Evolutionary conservation across 2,329 filamentous ascomycete genomes (phyloP).

Genomic region (Monosporascus sp.): DNA sequence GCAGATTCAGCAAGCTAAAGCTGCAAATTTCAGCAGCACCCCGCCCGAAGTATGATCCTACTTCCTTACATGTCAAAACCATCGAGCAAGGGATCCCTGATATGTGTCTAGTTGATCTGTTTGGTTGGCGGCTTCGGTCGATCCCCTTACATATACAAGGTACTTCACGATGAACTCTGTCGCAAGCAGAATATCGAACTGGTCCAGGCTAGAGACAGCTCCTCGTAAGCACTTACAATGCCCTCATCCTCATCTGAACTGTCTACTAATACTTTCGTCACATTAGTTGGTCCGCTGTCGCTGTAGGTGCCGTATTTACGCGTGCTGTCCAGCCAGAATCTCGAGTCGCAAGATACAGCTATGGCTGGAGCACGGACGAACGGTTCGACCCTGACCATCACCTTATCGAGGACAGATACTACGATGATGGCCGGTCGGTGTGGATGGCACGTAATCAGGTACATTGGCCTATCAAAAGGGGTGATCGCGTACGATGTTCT

Average conservation of each 20-base stretch:
- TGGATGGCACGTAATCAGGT: not conserved
- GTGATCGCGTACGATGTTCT: not conserved
- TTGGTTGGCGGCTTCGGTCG: not conserved
- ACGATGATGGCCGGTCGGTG: not conserved
- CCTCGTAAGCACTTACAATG: not conserved
- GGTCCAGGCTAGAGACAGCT: not conserved
- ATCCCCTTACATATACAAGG: not conserved
- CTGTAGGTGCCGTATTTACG: not conserved
- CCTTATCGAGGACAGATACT: not conserved
- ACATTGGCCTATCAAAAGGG: not conserved
- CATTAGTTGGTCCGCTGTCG: not conserved
- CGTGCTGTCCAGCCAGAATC: not conserved
- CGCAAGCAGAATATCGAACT: not conserved
- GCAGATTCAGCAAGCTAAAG: not conserved
- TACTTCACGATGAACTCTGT: not conserved
- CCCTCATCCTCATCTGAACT: not conserved
- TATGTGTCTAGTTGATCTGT: not conserved
- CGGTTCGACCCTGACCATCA: not conserved
- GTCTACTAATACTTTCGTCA: not conserved
- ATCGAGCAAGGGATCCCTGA: not conserved
- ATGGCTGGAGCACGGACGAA: not conserved
- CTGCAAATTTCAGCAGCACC: not conserved
- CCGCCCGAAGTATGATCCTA: not conserved
- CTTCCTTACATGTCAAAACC: not conserved
- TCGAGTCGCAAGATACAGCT: not conserved